Percentiles rank a stretch among this genome's conserved stretches.
These are phyloP conservation scores for Lactarius vividus DNA, from an alignment of 768 basidiomycete genomes.

Conservation along the genomic window DNA sequence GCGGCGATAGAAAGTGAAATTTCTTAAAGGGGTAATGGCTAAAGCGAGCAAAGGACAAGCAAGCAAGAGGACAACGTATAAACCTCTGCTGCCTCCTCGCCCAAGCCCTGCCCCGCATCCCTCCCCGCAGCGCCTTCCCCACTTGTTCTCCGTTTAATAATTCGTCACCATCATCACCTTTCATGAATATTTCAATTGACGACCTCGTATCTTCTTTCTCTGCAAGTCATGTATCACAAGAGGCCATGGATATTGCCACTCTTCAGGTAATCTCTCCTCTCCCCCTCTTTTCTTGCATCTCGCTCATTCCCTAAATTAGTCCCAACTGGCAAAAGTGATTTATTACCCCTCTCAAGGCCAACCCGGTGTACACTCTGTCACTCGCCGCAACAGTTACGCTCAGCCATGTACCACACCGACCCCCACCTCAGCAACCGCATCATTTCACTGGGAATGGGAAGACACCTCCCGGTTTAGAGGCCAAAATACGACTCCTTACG, in stretches of 20 bases:
- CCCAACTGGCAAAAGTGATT: constrained; percentile 47
- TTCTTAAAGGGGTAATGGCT: not conserved
- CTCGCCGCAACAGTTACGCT: constrained; percentile 36
- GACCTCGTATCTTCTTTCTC: constrained; percentile 50
- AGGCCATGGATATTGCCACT: constrained; percentile 48
- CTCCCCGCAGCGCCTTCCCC: constrained; percentile 3
- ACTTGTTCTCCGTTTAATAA: not conserved
- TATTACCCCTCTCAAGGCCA: constrained; percentile 35
- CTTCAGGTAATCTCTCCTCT: constrained; percentile 40
- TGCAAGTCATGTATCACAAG: constrained; percentile 50
- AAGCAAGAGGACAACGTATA: not conserved
- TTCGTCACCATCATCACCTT: not conserved
- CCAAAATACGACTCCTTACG: constrained; percentile 10
- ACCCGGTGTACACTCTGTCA: constrained; percentile 27
- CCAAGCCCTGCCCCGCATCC: constrained; percentile 3
- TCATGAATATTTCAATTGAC: constrained; percentile 49
- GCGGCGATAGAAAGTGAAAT: not conserved
- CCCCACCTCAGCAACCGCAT: constrained; percentile 34
- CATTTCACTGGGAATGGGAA: constrained; percentile 34
- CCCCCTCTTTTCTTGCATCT: constrained; percentile 24
- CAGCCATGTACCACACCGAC: constrained; percentile 44
- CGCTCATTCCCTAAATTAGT: constrained; percentile 31
- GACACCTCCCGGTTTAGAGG: constrained; percentile 12
- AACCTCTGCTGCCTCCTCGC: constrained; percentile 1
- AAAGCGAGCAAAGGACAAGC: not conserved